phyloP scores from a whole-genome alignment of 73 alveolate genomes.

The Paramecium caudatum region DNA sequence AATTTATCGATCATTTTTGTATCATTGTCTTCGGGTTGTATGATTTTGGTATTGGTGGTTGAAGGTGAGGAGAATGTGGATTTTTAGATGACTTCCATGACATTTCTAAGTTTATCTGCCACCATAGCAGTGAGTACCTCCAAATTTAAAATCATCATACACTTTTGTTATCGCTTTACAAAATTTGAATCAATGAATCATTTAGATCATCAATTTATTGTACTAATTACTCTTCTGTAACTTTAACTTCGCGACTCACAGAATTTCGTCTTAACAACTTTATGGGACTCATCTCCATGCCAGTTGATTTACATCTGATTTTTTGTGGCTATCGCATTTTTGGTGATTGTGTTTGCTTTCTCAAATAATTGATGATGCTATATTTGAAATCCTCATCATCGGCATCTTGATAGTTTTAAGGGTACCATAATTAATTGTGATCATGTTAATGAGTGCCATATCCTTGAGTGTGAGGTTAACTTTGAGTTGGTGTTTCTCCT shows the following conservation, averaged over 20 bases:
- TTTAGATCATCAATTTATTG: constrained; percentile 46
- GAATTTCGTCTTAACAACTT: constrained; percentile 33
- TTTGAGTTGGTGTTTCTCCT: constrained; percentile 59
- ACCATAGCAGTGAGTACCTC: constrained; percentile 25
- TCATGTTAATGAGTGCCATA: constrained; percentile 32
- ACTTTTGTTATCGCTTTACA: constrained; percentile 4
- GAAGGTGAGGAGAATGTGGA: constrained; percentile 11
- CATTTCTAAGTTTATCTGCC: constrained; percentile 7
- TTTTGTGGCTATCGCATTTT: background rate
- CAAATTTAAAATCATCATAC: background rate
- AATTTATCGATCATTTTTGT: constrained; percentile 34
- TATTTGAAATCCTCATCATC: constrained; percentile 68
- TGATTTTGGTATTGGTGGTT: background rate
- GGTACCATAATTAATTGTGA: constrained; percentile 37
- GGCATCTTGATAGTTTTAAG: constrained; percentile 51
- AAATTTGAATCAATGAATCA: constrained; percentile 6
- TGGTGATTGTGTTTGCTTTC: constrained; percentile 3
- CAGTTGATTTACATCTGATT: constrained; percentile 45
- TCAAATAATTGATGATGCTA: constrained; percentile 41
- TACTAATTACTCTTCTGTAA: background rate
- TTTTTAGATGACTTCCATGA: background rate
- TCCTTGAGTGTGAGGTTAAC: constrained; percentile 40
- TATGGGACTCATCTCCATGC: constrained; percentile 27
- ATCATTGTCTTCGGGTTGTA: background rate
- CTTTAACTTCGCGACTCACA: background rate